phyloP scores from a whole-genome alignment of 116 monocot genomes.

The Cymodocea nodosa region DNA sequence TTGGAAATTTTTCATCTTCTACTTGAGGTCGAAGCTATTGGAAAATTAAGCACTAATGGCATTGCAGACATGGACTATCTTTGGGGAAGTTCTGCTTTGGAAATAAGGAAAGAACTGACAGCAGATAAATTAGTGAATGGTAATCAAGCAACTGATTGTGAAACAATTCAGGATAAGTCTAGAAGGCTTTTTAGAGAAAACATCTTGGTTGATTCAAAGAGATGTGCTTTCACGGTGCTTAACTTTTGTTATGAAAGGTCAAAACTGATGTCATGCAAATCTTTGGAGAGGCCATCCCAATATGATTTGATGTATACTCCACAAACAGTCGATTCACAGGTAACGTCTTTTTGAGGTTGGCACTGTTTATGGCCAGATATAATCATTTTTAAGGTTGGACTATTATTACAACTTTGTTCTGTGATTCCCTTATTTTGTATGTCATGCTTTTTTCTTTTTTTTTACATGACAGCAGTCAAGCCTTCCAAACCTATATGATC shows the following conservation, averaged over 20 bases:
- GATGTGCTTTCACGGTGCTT: constrained; percentile 49
- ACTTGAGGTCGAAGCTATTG: constrained; percentile 50
- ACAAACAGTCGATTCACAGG: background rate
- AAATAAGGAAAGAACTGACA: constrained; percentile 44
- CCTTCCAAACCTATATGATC: constrained; percentile 46
- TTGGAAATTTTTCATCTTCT: constrained; percentile 59
- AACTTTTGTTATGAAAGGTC: constrained; percentile 46
- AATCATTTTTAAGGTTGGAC: background rate
- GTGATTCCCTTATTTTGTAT: background rate
- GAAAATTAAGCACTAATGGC: constrained; percentile 22
- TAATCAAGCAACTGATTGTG: constrained; percentile 15
- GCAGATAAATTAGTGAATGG: constrained; percentile 15
- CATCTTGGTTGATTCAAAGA: constrained; percentile 56
- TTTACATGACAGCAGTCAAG: constrained; percentile 15
- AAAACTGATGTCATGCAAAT: constrained; percentile 15
- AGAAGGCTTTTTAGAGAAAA: constrained; percentile 73
- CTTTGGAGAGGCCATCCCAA: constrained; percentile 32
- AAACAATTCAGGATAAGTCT: constrained; percentile 27
- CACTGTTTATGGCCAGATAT: no score
- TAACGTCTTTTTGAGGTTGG: background rate
- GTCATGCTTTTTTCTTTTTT: background rate
- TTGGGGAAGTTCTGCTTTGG: constrained; percentile 62
- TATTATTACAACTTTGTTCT: background rate
- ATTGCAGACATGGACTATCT: constrained; percentile 67
- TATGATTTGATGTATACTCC: background rate